These are phyloP conservation scores for Corylus heterophylla DNA, from an alignment of 306 rosid genomes.

Conservation along the genomic window DNA sequence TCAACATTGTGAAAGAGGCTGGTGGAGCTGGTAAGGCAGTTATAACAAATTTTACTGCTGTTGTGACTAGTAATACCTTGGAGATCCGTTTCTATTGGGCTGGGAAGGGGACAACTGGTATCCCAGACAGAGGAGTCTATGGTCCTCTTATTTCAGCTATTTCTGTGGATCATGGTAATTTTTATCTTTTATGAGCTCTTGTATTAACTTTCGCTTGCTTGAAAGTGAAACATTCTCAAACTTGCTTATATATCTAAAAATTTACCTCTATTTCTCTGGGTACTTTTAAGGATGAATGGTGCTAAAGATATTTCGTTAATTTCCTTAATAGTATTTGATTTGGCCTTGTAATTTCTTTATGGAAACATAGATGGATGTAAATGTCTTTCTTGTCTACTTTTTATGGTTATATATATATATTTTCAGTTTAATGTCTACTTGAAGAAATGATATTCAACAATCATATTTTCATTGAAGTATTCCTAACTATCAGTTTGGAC, in stretches of 20 bases:
- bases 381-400: not conserved
- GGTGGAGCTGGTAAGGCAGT: constrained; percentile 32
- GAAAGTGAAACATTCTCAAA: not conserved
- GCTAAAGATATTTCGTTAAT: not conserved
- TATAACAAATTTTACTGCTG: not conserved
- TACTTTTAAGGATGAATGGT: not conserved
- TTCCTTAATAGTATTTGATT: not conserved
- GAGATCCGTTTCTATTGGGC: constrained; percentile 52
- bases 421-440: too few relatives aligned
- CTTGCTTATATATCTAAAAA: not conserved
- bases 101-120: constrained; percentile 45
- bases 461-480: not conserved
- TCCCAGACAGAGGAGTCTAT: constrained; percentile 40
- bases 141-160: constrained; percentile 59
- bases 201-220: not conserved
- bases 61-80: constrained; percentile 18
- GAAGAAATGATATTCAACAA: not conserved
- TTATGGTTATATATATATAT: too few relatives aligned
- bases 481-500: too few relatives aligned
- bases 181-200: not conserved
- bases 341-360: not conserved
- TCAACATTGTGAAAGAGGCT: constrained; percentile 39
- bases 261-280: not conserved
- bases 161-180: constrained; percentile 32
- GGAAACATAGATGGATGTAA: not conserved